These are phyloP conservation scores for Arabidopsis arenosa DNA, from an alignment of 345 rosid genomes.

Conservation along the genomic window DNA sequence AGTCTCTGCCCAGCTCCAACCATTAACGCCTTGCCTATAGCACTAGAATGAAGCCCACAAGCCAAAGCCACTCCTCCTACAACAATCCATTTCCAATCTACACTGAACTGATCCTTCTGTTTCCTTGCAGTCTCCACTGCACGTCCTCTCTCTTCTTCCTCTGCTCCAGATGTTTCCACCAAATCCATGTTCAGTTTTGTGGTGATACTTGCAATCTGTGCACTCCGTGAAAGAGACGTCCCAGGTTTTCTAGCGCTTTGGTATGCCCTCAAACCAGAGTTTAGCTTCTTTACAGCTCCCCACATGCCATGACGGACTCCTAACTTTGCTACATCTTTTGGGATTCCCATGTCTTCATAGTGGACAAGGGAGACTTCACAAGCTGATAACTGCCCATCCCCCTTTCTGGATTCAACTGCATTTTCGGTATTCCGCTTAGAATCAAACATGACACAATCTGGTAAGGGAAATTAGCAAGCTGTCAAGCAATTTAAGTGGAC, in stretches of 20 bases:
- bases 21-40: slow-evolving; percentile 70
- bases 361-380: slow-evolving; percentile 91
- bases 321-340: slow-evolving; percentile 94
- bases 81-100: slow-evolving; percentile 88
- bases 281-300: slow-evolving; percentile 92
- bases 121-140: slow-evolving; percentile 14
- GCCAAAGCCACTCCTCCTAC: slow-evolving; percentile 85
- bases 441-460: not conserved
- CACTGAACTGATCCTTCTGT: slow-evolving; percentile 32
- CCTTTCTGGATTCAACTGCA: slow-evolving; percentile 87
- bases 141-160: slow-evolving; percentile 47
- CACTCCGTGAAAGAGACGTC: slow-evolving; percentile 65
- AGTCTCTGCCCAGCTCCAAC: slow-evolving; percentile 84
- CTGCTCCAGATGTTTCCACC: slow-evolving; percentile 45
- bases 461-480: not conserved
- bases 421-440: not conserved
- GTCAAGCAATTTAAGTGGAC: not conserved
- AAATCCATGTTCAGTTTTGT: slow-evolving; percentile 63
- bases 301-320: slow-evolving; percentile 98
- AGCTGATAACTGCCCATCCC: slow-evolving; percentile 81
- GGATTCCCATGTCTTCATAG: slow-evolving; percentile 97
- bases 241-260: slow-evolving; percentile 74
- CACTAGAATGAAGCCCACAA: slow-evolving; percentile 76
- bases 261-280: slow-evolving; percentile 83
- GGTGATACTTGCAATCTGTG: slow-evolving; percentile 71